Conservation (phyloP, 2,329 filamentous ascomycete genomes). For the Ceratocystis diversiconidia region DNA sequence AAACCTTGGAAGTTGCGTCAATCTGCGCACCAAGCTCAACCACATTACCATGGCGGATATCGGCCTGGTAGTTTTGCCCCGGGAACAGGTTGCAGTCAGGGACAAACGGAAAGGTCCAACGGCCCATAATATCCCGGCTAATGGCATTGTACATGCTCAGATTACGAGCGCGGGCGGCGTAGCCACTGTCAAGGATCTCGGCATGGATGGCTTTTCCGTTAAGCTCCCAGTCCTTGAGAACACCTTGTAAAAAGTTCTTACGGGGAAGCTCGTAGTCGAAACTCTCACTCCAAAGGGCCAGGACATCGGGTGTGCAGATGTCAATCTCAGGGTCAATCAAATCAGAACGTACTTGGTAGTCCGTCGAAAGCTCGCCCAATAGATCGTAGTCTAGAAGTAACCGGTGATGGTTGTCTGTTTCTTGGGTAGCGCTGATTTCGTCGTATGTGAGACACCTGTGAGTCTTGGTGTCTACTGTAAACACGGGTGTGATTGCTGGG, state of each 20-base stretch:
- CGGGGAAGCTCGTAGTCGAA: constrained; percentile 91
- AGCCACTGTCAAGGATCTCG: constrained; percentile 68
- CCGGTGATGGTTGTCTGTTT: constrained; percentile 36
- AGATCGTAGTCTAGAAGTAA: constrained; percentile 65
- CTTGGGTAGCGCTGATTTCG: constrained; percentile 60
- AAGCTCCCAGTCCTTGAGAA: constrained; percentile 90
- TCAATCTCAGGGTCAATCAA: constrained; percentile 90
- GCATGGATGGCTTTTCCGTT: constrained; percentile 96
- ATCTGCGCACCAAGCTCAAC: constrained; percentile 60
- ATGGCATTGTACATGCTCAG: constrained; percentile 83
- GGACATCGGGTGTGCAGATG: constrained; percentile 90
- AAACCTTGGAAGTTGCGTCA: constrained; percentile 55
- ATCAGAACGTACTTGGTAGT: constrained; percentile 74
- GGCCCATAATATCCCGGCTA: constrained; percentile 67
- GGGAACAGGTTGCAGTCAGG: constrained; percentile 77
- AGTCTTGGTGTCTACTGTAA: constrained; percentile 68
- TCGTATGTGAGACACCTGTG: constrained; percentile 87
- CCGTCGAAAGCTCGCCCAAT: constrained; percentile 51
- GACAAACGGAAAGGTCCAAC: constrained; percentile 79
- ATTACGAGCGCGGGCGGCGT: constrained; percentile 74
- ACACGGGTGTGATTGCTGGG: constrained; percentile 62
- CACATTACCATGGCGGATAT: constrained; percentile 25
- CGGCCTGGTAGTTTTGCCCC: constrained; percentile 64
- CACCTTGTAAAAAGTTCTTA: constrained; percentile 77
- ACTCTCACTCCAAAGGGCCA: constrained; percentile 91